A percentile compares a stretch with the other conserved stretches of the same genome.
phyloP scores from a whole-genome alignment of 2,329 filamentous ascomycete species.

The Aureobasidium sp. region DNA sequence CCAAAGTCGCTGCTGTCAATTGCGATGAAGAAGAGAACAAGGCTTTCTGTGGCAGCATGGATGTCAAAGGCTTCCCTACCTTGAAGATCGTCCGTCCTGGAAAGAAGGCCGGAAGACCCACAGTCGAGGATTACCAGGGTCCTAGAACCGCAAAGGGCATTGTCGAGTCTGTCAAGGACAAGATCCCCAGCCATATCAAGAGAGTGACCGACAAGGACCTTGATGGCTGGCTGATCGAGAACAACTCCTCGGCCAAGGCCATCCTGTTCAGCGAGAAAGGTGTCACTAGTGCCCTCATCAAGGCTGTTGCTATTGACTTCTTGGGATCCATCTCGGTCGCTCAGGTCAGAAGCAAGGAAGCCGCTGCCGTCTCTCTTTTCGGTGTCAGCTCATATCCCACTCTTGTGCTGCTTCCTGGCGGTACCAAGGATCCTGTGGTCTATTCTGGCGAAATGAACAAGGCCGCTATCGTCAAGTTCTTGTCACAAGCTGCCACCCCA shows the following conservation, averaged over 20 bases:
- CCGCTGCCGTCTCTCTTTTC: conserved; percentile 63
- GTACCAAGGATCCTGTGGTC: conserved; percentile 58
- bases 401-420: conserved; percentile 69
- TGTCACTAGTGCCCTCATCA: conserved; percentile 72
- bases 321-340: conserved; percentile 70
- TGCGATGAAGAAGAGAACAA: conserved; percentile 95
- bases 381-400: conserved; percentile 72
- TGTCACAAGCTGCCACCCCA: conserved; percentile 69
- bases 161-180: conserved; percentile 73
- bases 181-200: conserved; percentile 88
- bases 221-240: conserved; percentile 62
- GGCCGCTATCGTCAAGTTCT: conserved; percentile 70
- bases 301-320: conserved; percentile 85
- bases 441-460: conserved; percentile 86
- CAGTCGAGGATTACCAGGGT: conserved; percentile 87
- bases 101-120: conserved; percentile 71
- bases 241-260: conserved; percentile 68
- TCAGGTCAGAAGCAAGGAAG: conserved; percentile 78
- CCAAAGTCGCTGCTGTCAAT: conserved; percentile 89
- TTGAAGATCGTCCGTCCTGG: conserved; percentile 86
- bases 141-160: conserved; percentile 77
- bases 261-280: conserved; percentile 93
- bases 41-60: conserved; percentile 73
- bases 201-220: conserved; percentile 72
- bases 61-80: conserved; percentile 89